Evolutionary conservation across 2,329 filamentous ascomycete species (phyloP).

Genomic region (Diaporthe capsici): DNA sequence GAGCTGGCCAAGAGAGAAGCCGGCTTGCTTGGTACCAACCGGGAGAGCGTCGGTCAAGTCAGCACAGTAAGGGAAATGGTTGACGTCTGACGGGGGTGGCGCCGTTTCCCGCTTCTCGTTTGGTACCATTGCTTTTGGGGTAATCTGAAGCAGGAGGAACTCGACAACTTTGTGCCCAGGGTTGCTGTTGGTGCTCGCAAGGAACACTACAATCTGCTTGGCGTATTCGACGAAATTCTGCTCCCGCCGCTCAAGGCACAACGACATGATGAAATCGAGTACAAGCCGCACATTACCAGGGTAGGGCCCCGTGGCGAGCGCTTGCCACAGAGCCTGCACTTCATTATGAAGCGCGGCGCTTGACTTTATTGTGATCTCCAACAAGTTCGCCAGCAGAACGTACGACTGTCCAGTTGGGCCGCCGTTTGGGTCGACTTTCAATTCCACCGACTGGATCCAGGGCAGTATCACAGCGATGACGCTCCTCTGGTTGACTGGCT

Average conservation of each 20-base stretch:
- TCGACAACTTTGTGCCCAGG: slow-evolving; percentile 93
- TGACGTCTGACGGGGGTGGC: slow-evolving; percentile 79
- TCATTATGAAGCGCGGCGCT: slow-evolving; percentile 93
- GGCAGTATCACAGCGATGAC: slow-evolving; percentile 95
- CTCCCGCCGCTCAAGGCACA: slow-evolving; percentile 93
- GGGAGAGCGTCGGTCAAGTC: slow-evolving; percentile 85
- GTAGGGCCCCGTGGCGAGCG: slow-evolving; percentile 91
- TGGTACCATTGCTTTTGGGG: slow-evolving; percentile 96
- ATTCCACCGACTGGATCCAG: slow-evolving; percentile 95
- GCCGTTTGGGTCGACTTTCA: slow-evolving; percentile 92
- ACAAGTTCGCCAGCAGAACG: slow-evolving; percentile 92
- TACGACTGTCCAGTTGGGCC: slow-evolving; percentile 93
- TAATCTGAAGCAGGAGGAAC: slow-evolving; percentile 91
- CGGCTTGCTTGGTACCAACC: slow-evolving; percentile 90
- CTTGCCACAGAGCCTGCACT: slow-evolving; percentile 97
- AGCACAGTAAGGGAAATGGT: slow-evolving; percentile 87
- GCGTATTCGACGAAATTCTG: slow-evolving; percentile 99
- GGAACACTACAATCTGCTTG: slow-evolving; percentile 97
- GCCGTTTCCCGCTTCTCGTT: slow-evolving; percentile 82
- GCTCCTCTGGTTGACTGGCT: slow-evolving; percentile 87
- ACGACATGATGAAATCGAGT: slow-evolving; percentile 94
- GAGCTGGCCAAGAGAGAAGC: slow-evolving; percentile 92
- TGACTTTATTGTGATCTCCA: slow-evolving; percentile 96
- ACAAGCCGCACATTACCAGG: slow-evolving; percentile 95
- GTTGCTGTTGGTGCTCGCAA: slow-evolving; percentile 83